A percentile compares a stretch with the other conserved stretches of the same genome.
Conservation (phyloP, 495 filamentous ascomycete genomes). For the Physcia stellaris region DNA sequence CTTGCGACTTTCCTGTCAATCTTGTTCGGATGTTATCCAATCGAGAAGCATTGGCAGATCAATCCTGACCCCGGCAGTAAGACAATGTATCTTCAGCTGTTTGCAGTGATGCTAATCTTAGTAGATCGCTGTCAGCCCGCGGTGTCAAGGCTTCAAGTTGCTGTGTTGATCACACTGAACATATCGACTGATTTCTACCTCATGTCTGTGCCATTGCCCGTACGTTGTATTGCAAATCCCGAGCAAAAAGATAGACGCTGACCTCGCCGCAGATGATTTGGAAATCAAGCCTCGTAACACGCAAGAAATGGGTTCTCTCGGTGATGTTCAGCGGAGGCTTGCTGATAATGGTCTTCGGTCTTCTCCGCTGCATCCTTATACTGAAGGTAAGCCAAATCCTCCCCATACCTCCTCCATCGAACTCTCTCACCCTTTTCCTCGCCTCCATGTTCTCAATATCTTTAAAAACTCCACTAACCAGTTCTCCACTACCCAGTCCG, state of each 20-base stretch:
- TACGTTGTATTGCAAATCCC: slow-evolving; percentile 16
- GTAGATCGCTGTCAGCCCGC: slow-evolving; percentile 32
- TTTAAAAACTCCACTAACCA: background rate
- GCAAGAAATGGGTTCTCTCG: slow-evolving; percentile 38
- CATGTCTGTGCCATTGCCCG: slow-evolving; percentile 40
- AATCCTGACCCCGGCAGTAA: slow-evolving; percentile 41
- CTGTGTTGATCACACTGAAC: slow-evolving; percentile 36
- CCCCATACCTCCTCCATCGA: no score
- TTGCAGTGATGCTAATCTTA: background rate
- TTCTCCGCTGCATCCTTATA: slow-evolving; percentile 44
- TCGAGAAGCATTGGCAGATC: slow-evolving; percentile 45
- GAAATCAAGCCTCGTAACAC: slow-evolving; percentile 33
- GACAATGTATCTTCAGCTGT: slow-evolving; percentile 11
- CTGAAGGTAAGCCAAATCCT: slow-evolving; percentile 38
- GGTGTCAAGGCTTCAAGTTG: slow-evolving; percentile 32
- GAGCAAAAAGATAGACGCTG: background rate
- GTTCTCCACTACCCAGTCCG: slow-evolving; percentile 18
- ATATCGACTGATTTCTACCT: slow-evolving; percentile 41
- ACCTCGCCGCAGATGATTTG: slow-evolving; percentile 32
- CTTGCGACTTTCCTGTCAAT: slow-evolving; percentile 39
- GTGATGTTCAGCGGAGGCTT: slow-evolving; percentile 45
- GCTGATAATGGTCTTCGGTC: slow-evolving; percentile 44
- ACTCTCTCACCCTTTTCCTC: no score
- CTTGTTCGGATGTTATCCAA: slow-evolving; percentile 38
- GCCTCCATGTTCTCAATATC: no score